Base-by-base conservation (phyloP, 1,284 basidiomycete genomes). In the Pterulicium gracile region DNA sequence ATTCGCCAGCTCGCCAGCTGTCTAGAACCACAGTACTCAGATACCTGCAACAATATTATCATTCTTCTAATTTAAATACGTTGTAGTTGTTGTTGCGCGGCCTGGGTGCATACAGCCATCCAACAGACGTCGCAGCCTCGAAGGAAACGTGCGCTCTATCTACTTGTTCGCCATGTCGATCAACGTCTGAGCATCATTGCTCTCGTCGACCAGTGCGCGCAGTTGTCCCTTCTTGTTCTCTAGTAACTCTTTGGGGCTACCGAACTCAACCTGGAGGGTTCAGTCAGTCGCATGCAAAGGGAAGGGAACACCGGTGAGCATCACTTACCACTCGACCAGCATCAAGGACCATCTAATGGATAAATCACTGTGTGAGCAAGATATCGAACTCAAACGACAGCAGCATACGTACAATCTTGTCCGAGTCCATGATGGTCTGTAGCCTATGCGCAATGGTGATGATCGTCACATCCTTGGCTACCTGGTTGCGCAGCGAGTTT, bases 361-460 rank as follows among this genome's bases (percentile, higher is more conserved):
- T 13, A 2, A 13, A 19, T 18, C 20, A 21, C 41, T 5, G 27
- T 15, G 24, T 14, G n/a, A 32, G 27, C 27, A 7, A 32, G 7
- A 32, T 32, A n/a, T 10, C n/a, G n/a, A 32, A 32, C 27, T n/a
- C 27, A 32, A 32, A n/a, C n/a, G n/a, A 32, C 7, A 10, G 5
- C n/a, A 39, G 19, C n/a, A 39, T 7, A 51, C 63, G 41, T 44
- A 64, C 66, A 42, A 68, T 64, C 54, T 73, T 78, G 52, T 79
- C 76, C 0, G 76, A 70, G 51, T 83, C 80, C 67, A 81, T 81
- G 52, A 84, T 78, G 1, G 80, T 84, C 54, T 81, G 79, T 10
- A 85, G 61, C 24, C 81, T 73, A 59, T 84, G 81, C 1, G 82
- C 82, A 43, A 84, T 66, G 12, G 78, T 82, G 41, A 84, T 68